These are phyloP conservation scores for Flagelloscypha sp. DNA, from an alignment of 768 basidiomycete genomes.

Conservation along the genomic window DNA sequence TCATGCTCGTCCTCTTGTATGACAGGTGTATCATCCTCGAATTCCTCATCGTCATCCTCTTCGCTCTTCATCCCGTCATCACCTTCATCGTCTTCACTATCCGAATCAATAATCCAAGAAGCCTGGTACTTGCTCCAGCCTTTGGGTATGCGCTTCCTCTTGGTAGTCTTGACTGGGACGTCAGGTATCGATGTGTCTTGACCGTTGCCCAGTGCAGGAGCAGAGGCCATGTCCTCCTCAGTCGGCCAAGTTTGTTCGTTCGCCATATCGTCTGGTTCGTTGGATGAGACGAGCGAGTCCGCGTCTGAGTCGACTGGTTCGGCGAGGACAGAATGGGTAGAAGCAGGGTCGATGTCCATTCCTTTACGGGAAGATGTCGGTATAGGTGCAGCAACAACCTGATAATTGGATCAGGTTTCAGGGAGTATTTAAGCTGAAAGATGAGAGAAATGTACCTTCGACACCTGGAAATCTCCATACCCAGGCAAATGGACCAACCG, in stretches of 20 bases:
- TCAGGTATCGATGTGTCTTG: constrained; percentile 44
- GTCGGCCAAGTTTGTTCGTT: constrained; percentile 99
- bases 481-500: constrained; percentile 82
- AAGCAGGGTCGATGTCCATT: constrained; percentile 66
- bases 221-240: constrained; percentile 81
- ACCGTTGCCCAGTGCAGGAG: constrained; percentile 13
- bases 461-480: constrained; percentile 81
- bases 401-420: constrained; percentile 6
- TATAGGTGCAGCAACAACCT: constrained; percentile 67
- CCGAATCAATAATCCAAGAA: constrained; percentile 89
- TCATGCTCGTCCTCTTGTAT: constrained; percentile 11
- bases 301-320: constrained; percentile 57
- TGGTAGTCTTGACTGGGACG: constrained; percentile 65
- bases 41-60: constrained; percentile 21
- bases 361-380: constrained; percentile 27
- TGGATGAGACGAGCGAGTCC: constrained; percentile 81
- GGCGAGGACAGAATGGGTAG: no score
- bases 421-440: constrained; percentile 1
- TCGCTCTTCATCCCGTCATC: constrained; percentile 26
- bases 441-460: constrained; percentile 43
- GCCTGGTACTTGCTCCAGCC: constrained; percentile 97
- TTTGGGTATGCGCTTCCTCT: constrained; percentile 78
- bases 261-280: constrained; percentile 79
- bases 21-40: no score
- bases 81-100: constrained; percentile 51